Conservation (phyloP, 176 grass and related monocot species). For the Musa troglodytarum region DNA sequence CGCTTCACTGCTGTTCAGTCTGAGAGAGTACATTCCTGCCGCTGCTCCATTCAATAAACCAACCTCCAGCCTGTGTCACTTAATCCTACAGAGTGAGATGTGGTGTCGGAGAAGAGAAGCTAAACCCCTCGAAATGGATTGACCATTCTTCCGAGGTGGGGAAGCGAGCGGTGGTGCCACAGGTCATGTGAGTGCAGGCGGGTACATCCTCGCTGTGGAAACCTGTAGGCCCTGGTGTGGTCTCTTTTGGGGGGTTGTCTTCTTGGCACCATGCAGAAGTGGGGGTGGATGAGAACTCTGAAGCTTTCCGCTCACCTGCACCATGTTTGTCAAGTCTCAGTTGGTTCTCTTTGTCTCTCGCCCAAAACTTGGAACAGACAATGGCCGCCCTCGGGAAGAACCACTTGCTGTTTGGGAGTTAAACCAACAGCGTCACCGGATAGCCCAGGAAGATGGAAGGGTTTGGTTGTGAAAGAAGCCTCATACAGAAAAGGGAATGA, state of each 20-base stretch:
- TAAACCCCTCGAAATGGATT: background rate
- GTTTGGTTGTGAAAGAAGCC: background rate
- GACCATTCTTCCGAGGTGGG: background rate
- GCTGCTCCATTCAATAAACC: constrained; percentile 1
- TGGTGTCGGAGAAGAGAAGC: background rate
- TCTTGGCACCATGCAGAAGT: constrained; percentile 3
- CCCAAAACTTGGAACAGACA: background rate
- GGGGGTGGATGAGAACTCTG: background rate
- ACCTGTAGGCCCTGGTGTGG: background rate
- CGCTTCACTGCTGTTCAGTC: background rate
- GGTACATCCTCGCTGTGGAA: constrained; percentile 4
- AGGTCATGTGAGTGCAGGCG: background rate
- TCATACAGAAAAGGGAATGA: background rate
- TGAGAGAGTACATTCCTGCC: constrained; percentile 1
- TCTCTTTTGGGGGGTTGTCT: background rate
- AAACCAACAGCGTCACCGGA: background rate
- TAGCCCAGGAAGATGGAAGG: background rate
- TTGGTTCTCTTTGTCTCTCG: background rate
- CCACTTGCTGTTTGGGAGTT: background rate
- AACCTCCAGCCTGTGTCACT: background rate
- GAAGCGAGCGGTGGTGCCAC: background rate
- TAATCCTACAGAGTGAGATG: background rate
- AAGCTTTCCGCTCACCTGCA: background rate
- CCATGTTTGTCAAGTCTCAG: background rate
- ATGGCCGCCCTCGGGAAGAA: background rate